phyloP scores from a whole-genome alignment of 176 grass and related monocot species.

The Bolboschoenus planiculmis region DNA sequence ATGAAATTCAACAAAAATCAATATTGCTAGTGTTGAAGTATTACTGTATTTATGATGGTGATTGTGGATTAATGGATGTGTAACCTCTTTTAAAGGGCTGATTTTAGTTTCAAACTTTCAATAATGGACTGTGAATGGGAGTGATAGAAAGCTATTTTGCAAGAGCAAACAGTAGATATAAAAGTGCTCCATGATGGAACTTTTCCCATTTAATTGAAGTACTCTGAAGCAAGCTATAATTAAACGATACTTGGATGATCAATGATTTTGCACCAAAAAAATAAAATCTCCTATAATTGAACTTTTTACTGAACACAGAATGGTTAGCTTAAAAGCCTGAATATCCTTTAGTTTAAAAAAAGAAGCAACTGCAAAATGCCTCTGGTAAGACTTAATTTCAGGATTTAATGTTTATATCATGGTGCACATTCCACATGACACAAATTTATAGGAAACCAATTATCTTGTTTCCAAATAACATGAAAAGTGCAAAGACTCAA shows the following conservation, averaged over 20 bases:
- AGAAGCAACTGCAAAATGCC: neutral
- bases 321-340: too few relatives aligned
- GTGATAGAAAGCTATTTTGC: neutral
- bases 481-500: neutral
- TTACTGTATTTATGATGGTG: neutral
- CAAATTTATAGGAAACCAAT: neutral
- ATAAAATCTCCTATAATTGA: neutral
- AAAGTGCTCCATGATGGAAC: neutral
- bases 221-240: neutral
- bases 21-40: neutral
- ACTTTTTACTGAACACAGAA: neutral
- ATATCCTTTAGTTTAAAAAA: too few relatives aligned
- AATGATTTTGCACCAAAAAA: neutral
- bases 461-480: neutral
- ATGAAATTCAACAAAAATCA: neutral
- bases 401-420: neutral
- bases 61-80: neutral
- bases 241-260: neutral
- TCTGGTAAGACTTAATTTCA: neutral
- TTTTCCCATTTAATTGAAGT: neutral
- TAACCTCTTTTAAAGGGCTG: too few relatives aligned
- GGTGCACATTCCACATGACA: neutral
- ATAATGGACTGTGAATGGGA: neutral
- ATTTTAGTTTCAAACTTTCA: too few relatives aligned
- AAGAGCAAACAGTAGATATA: neutral